Conservation (phyloP, 257 asterid species). For the Lycium ferocissimum region DNA sequence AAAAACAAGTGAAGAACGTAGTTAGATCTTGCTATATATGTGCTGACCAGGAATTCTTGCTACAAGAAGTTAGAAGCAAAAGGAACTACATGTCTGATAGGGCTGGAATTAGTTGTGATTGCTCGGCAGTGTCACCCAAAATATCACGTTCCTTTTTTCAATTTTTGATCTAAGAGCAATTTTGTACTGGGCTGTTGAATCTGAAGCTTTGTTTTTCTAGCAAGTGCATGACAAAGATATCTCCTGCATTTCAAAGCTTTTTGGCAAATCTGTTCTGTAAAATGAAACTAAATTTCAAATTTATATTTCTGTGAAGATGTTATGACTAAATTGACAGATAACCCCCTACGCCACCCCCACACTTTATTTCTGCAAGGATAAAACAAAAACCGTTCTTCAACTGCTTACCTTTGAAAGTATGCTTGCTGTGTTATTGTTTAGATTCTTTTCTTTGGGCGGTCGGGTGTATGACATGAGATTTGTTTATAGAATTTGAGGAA, state of each 20-base stretch:
- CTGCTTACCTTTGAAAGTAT: not conserved
- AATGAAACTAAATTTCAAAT: not conserved
- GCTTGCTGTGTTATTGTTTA: not conserved
- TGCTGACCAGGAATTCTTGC: conserved; percentile 11
- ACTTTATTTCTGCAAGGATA: not conserved
- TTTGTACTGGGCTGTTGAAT: conserved; percentile 20
- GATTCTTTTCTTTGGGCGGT: not conserved
- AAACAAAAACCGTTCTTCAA: not conserved
- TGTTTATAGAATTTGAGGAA: not conserved
- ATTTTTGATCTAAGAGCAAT: conserved; percentile 16
- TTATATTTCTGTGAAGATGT: not conserved
- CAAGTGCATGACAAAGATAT: not conserved
- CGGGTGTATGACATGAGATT: not conserved
- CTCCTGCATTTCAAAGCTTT: not conserved
- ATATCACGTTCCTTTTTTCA: not conserved
- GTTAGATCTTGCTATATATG: conserved; percentile 26
- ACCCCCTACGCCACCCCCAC: not conserved
- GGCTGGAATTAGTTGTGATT: conserved; percentile 2
- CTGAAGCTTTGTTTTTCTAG: not conserved
- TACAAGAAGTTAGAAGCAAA: not conserved
- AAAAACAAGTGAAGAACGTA: conserved; percentile 45
- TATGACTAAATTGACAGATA: not conserved
- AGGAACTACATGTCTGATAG: not conserved
- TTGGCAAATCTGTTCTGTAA: not conserved
- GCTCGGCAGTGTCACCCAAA: not conserved